These are phyloP conservation scores for Fusarium pilosicola DNA, from an alignment of 2,329 filamentous ascomycete species.

Conservation along the genomic window DNA sequence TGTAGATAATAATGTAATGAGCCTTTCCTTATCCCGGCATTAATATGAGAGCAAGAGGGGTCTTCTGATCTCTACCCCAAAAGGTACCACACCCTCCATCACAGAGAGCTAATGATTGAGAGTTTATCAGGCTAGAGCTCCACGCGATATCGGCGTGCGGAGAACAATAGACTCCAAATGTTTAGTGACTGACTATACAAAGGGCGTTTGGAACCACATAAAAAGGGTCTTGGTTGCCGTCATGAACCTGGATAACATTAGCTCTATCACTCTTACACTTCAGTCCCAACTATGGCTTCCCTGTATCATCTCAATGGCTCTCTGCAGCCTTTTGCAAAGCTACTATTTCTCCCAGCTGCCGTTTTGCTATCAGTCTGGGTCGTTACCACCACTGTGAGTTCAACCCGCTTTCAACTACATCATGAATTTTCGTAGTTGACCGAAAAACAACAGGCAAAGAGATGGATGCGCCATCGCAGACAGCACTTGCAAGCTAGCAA, in stretches of 20 bases:
- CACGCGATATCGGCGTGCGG: constrained; percentile 34
- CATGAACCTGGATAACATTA: not conserved
- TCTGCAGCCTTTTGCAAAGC: constrained; percentile 6
- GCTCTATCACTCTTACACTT: not conserved
- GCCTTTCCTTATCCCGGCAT: constrained; percentile 31
- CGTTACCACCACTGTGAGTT: constrained; percentile 20
- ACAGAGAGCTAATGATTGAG: constrained; percentile 1
- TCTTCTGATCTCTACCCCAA: constrained; percentile 15
- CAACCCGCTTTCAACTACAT: not conserved
- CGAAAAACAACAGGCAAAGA: constrained; percentile 16
- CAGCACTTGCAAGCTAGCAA: not conserved
- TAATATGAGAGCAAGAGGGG: constrained; percentile 10
- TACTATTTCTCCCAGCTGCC: constrained; percentile 12
- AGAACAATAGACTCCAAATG: constrained; percentile 7
- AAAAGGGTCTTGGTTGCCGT: not conserved
- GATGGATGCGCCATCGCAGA: constrained; percentile 32
- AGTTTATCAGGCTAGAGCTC: constrained; percentile 8
- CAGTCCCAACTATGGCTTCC: not conserved
- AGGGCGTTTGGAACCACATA: not conserved
- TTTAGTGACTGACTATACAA: not conserved
- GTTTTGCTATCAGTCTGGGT: constrained; percentile 16
- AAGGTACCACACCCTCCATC: constrained; percentile 7
- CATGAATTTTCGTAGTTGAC: not conserved
- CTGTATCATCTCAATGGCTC: not conserved
- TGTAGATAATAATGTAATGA: constrained; percentile 43